Conservation (phyloP, 306 rosid genomes). For the Quercus parvula region DNA sequence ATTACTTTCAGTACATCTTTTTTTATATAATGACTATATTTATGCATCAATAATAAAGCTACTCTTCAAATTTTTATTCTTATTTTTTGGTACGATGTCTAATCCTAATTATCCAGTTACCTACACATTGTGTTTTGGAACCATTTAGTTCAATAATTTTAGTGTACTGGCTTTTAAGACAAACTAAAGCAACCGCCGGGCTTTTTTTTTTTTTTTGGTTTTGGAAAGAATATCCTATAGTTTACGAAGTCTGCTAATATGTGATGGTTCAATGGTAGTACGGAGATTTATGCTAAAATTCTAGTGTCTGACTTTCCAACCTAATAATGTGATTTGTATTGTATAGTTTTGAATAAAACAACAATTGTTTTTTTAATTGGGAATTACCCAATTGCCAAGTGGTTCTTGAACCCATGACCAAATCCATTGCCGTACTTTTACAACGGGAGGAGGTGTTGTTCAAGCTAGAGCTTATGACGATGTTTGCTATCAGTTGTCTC, state of each 20-base stretch:
- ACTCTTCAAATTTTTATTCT: too few relatives aligned
- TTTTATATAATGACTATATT: too few relatives aligned
- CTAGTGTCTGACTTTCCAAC: neutral
- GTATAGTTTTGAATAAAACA: neutral
- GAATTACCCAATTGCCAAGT: too few relatives aligned
- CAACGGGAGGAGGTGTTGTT: too few relatives aligned
- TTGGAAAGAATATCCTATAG: neutral
- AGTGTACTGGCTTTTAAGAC: neutral
- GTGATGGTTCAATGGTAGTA: neutral
- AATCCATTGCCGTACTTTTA: too few relatives aligned
- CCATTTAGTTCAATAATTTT: neutral
- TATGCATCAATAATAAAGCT: too few relatives aligned
- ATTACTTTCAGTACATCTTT: too few relatives aligned
- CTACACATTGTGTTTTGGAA: neutral
- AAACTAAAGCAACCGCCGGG: neutral
- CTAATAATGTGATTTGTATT: neutral
- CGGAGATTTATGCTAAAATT: neutral
- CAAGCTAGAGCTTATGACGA: too few relatives aligned
- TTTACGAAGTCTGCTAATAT: neutral
- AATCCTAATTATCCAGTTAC: neutral
- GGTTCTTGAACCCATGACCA: too few relatives aligned
- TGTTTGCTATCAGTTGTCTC: neutral
- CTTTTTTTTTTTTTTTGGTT: neutral
- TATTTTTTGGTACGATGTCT: too few relatives aligned
- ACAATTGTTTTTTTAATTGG: neutral